Percentiles rank a stretch among this genome's conserved stretches.
These are phyloP conservation scores for Neurospora pannonica DNA, from an alignment of 495 filamentous ascomycete genomes.

Conservation along the genomic window DNA sequence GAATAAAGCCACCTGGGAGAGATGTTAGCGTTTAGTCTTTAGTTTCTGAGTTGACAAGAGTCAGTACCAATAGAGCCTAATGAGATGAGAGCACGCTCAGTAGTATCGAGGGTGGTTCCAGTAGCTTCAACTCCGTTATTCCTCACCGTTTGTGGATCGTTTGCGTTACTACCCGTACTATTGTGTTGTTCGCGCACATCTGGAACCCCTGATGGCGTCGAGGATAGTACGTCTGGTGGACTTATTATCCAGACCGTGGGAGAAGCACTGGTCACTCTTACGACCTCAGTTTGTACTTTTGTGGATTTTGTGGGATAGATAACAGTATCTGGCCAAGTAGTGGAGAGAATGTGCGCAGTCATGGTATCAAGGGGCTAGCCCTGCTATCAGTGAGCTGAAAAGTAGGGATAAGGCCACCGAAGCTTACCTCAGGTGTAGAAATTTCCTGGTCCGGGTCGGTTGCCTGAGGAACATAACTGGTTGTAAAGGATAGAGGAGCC, in stretches of 20 bases:
- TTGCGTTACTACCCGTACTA: neutral
- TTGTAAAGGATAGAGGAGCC: neutral
- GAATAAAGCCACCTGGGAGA: slow-evolving; percentile 28
- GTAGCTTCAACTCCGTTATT: slow-evolving; percentile 4
- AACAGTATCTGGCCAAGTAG: neutral
- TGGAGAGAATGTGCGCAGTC: neutral
- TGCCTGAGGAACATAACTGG: neutral
- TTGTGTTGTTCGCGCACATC: neutral
- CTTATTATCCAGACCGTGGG: neutral
- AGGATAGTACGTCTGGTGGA: neutral
- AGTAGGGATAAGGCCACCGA: neutral
- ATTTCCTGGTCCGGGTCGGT: neutral
- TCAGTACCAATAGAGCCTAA: slow-evolving; percentile 38
- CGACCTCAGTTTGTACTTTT: neutral
- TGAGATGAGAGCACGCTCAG: slow-evolving; percentile 37
- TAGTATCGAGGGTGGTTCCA: slow-evolving; percentile 19
- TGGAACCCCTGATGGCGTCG: neutral
- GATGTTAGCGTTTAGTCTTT: neutral
- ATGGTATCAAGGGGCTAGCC: neutral
- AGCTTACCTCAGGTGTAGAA: slow-evolving; percentile 8
- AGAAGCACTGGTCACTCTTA: neutral
- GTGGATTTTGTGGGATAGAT: neutral
- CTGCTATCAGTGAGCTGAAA: neutral
- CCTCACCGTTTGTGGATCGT: neutral
- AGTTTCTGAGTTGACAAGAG: neutral